phyloP scores from a whole-genome alignment of 2,329 filamentous ascomycete genomes.

The Juglanconis oblonga region DNA sequence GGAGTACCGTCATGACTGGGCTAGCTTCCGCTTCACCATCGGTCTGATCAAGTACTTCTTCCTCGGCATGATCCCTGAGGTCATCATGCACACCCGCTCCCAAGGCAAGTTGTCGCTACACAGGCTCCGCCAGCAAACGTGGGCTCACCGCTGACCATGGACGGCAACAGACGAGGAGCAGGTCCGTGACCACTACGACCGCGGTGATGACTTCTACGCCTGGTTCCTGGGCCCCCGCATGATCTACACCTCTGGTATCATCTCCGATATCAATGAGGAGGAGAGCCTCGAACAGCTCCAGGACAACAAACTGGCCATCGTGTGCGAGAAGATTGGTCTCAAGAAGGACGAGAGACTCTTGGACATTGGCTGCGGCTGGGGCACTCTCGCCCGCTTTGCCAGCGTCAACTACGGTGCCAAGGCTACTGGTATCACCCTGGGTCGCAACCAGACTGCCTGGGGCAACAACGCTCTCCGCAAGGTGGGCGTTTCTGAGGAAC shows the following conservation, averaged over 20 bases:
- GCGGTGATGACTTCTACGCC: conserved; percentile 95
- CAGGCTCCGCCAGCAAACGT: not conserved
- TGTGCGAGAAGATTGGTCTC: conserved; percentile 92
- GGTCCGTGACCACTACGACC: conserved; percentile 95
- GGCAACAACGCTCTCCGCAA: conserved; percentile 86
- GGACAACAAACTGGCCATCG: conserved; percentile 93
- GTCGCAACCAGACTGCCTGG: conserved; percentile 95
- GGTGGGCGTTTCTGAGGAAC: conserved; percentile 77
- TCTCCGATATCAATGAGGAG: conserved; percentile 82
- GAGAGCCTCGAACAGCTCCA: conserved; percentile 93
- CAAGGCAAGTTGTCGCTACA: conserved; percentile 57
- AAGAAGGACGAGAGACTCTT: conserved; percentile 79
- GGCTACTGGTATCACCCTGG: conserved; percentile 86
- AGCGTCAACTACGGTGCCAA: conserved; percentile 85
- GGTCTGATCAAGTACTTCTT: conserved; percentile 86
- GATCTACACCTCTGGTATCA: conserved; percentile 97
- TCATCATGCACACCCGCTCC: conserved; percentile 87
- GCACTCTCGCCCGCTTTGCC: conserved; percentile 90
- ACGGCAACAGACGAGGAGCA: conserved; percentile 78
- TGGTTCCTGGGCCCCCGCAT: conserved; percentile 98
- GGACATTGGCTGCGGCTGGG: conserved; percentile 98
- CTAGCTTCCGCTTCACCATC: conserved; percentile 86
- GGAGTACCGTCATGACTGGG: conserved; percentile 97
- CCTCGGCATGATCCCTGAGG: conserved; percentile 81
- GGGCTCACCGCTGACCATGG: not conserved